Conservation (phyloP, 768 basidiomycete genomes). For the Asterophora lycoperdoides region DNA sequence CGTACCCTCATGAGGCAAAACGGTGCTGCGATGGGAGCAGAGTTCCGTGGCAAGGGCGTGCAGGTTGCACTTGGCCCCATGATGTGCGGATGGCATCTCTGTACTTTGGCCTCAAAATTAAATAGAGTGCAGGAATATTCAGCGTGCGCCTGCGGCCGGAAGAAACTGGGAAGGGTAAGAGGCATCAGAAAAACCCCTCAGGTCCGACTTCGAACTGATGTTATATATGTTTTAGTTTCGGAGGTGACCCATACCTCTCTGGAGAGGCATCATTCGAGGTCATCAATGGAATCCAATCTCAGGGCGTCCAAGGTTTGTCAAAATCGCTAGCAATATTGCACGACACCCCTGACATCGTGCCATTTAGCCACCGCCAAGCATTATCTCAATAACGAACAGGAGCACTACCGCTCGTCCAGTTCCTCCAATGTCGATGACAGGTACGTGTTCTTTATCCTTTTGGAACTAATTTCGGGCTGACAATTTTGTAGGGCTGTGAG, state of each 20-base stretch:
- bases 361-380: slow-evolving; percentile 37
- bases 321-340: background rate
- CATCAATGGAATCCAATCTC: slow-evolving; percentile 46
- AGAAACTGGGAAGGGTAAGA: slow-evolving; percentile 52
- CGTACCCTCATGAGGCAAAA: slow-evolving; percentile 52
- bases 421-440: slow-evolving; percentile 43
- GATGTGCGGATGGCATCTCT: slow-evolving; percentile 31
- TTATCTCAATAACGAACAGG: slow-evolving; percentile 46
- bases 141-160: slow-evolving; percentile 43
- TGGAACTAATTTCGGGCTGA: background rate
- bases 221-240: slow-evolving; percentile 28
- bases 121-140: slow-evolving; percentile 34
- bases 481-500: slow-evolving; percentile 29
- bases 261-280: slow-evolving; percentile 54
- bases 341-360: background rate
- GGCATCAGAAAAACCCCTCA: slow-evolving; percentile 6
- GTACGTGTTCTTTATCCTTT: slow-evolving; percentile 18
- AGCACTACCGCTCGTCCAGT: slow-evolving; percentile 40
- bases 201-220: background rate
- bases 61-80: slow-evolving; percentile 49
- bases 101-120: background rate
- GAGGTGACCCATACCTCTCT: slow-evolving; percentile 49
- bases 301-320: slow-evolving; percentile 42
- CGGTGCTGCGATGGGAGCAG: slow-evolving; percentile 53
- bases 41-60: slow-evolving; percentile 59